A percentile compares a stretch with the other conserved stretches of the same genome.
Conservation (phyloP, 2,329 filamentous ascomycete species). For the Botrytis deweyae region DNA sequence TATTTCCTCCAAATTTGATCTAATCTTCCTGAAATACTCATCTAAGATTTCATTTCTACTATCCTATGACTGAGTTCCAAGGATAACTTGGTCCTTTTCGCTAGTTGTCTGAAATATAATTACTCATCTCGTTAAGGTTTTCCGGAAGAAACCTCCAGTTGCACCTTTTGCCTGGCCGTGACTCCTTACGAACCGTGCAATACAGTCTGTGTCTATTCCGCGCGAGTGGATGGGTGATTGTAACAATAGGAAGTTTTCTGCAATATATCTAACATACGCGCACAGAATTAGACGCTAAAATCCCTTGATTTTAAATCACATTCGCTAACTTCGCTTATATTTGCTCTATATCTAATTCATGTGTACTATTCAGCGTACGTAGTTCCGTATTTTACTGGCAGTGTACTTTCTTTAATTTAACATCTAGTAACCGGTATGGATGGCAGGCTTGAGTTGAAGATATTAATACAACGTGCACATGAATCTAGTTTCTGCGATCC, state of each 20-base stretch:
- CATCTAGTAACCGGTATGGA: neutral
- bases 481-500: neutral
- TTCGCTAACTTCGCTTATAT: neutral
- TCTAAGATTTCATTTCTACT: neutral
- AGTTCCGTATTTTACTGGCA: neutral
- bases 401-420: neutral
- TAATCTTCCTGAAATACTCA: neutral
- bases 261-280: neutral
- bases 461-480: neutral
- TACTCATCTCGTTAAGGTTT: neutral
- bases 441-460: neutral
- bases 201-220: neutral
- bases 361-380: neutral
- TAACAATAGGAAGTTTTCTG: neutral
- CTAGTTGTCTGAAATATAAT: neutral
- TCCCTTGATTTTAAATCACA: neutral
- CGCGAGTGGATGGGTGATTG: neutral
- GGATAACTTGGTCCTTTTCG: neutral
- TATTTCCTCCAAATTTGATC: neutral
- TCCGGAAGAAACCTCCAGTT: neutral
- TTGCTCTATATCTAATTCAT: neutral
- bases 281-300: neutral
- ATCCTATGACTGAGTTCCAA: neutral
- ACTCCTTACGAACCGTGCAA: fast-evolving
- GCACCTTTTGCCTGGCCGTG: neutral